Base-by-base conservation (phyloP, 768 basidiomycete species). In the Pleurotus salmoneostramineus region DNA sequence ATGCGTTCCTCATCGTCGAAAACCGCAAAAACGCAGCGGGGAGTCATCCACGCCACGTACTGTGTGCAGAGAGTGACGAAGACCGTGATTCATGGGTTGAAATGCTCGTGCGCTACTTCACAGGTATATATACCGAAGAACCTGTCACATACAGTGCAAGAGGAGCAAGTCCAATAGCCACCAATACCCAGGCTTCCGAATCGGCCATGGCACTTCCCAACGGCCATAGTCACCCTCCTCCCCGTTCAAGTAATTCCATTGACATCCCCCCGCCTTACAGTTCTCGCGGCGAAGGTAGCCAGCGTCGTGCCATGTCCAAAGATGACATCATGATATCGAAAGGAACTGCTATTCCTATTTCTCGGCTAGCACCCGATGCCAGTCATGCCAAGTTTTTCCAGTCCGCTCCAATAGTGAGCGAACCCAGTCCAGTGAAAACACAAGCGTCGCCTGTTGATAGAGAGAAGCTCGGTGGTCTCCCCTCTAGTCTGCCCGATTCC, bases 1-100 rank as follows among this genome's bases (percentile, higher is more conserved):
- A 99, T 68, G 97, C 97, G 1, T 98, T 99, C 74, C 84, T 99
- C 61, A 92, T 99, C 65, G 93, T 98, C 60, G 95, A 97, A 70
- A 85, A 85, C 15, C 91, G 85, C 71, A 89, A 83, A 61, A 84
- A 80, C 2, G 84, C 88, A 2, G 82, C 82, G 35, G 87, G 85
- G 14, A 79, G 83, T 49, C 84, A 83, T 65, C 78, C 89, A 33
- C 84, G 93, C 14, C 96, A 98, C 68, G 95, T 99, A 42, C 77
- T 99, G 3, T 98, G 97, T 66, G 97, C 97, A 0, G 94, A 97
- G 73, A 97, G 93, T 67, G 97, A 99, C 71, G 74, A 80, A 45
- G 95, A 96, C 68, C 82, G 97, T 46, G 97, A 99, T 68, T 82
- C 78, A 57, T 99, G 97, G 97, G 95, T 99, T 31, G 88, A 93